Base-by-base conservation (phyloP, 129 eudicot genomes). In the Mikania micrantha region DNA sequence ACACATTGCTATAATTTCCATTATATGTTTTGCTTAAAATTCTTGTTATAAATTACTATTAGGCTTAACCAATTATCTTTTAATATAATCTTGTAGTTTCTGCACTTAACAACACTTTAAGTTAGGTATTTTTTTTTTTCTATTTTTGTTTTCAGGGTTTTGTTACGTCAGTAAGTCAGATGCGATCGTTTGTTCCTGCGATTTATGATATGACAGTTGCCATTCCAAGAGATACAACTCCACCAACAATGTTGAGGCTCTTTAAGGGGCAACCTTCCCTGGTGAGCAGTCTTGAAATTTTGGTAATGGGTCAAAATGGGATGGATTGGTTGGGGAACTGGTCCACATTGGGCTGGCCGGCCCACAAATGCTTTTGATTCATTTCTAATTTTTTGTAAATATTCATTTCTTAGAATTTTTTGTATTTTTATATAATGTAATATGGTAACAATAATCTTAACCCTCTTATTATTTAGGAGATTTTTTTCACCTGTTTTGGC, bases 151-250 rank as follows among this genome's bases (percentile, higher is more conserved):
- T 19, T 27, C 92, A 90, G 97, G 97, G 97, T 47, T 90, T 90
- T 79, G 95, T 90, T 69, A 76, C 95, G 53, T 82, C 97, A 50
- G 95, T 90, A 44, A 85, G 83, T 76, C 87, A 85, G 31, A 85
- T 85, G 92, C 95, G 97, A 24, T 64, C 92, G n/a, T 85, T 90
- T 81, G 91, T 87, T 85, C 97, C 97, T 40, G 95, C 97, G 39
- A 77, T 90, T 44, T 90, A 90, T 48, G 97, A 90, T 73, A 81
- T 85, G 36, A 90, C 95, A 1, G 84, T 90, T 54, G 84, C 90
- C 54, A 85, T 90, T 66, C 97, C 95, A 5, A 87, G 67, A 83
- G 60, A 50, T 47, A 80, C 95, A 3, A 82, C 95, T 31, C 80
- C 85, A 27, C 95, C 97, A 29, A 90, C 97, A 53, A 83, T 87